phyloP scores from a whole-genome alignment of 257 asterid species.

The Henckelia pumila region DNA sequence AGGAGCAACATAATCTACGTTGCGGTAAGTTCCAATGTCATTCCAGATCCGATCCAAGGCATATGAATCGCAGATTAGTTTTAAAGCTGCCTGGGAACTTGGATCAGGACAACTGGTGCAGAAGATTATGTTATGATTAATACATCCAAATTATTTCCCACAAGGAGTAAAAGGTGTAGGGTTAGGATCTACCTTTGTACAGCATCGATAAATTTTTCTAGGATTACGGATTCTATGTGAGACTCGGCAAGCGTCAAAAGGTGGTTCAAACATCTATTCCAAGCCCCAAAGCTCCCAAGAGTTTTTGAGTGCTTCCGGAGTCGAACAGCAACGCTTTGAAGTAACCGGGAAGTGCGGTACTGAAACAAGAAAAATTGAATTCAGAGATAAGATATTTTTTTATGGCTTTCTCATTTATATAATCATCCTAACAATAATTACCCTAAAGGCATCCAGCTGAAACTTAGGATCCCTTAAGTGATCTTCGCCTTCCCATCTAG shows the following conservation, averaged over 20 bases:
- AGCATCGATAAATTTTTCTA: constrained; percentile 80
- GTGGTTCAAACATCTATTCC: constrained; percentile 98
- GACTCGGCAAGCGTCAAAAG: constrained; percentile 95
- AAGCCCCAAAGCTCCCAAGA: constrained; percentile 92
- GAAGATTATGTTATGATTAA: not conserved
- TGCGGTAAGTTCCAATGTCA: constrained; percentile 92
- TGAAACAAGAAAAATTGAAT: constrained; percentile 34
- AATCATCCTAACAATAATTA: constrained; percentile 27
- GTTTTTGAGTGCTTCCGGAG: constrained; percentile 85
- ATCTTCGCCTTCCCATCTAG: constrained; percentile 94
- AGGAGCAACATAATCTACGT: constrained; percentile 94
- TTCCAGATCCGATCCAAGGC: constrained; percentile 98
- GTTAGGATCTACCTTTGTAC: constrained; percentile 53
- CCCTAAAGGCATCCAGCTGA: constrained; percentile 96
- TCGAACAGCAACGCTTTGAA: constrained; percentile 84
- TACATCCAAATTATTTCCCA: not conserved
- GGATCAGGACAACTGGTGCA: constrained; percentile 74
- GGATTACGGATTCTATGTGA: constrained; percentile 84
- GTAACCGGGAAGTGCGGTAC: constrained; percentile 94
- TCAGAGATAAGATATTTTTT: constrained; percentile 2
- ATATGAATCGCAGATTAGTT: constrained; percentile 87
- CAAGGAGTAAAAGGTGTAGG: not conserved
- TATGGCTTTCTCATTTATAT: constrained; percentile 2
- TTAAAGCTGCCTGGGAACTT: constrained; percentile 65
- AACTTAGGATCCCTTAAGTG: constrained; percentile 88